Percentiles rank a stretch among this genome's conserved stretches.
Evolutionary conservation across 1,284 basidiomycete species (phyloP).

Genomic region (Marasmius tenuissimus): DNA sequence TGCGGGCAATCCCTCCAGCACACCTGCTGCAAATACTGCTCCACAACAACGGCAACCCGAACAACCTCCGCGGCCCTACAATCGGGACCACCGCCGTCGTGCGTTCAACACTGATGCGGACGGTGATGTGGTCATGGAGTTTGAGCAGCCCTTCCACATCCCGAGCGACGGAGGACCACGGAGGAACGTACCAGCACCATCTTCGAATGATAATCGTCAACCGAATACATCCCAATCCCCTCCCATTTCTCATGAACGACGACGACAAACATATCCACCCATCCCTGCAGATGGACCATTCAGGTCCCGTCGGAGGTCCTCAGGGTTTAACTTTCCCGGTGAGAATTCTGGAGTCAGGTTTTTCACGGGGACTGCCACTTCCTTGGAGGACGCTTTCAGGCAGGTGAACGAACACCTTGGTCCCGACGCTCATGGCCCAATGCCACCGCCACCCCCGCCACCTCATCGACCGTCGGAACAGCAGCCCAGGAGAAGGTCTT

Average conservation of each 20-base stretch:
- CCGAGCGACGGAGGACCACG: not conserved
- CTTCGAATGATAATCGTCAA: not conserved
- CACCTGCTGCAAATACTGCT: not conserved
- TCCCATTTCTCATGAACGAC: too few species aligned
- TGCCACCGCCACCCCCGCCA: not conserved
- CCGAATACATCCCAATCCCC: not conserved
- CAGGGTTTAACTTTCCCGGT: not conserved
- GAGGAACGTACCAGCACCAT: not conserved
- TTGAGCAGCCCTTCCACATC: not conserved
- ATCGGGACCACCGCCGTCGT: not conserved
- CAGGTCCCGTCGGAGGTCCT: not conserved
- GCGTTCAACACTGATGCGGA: not conserved
- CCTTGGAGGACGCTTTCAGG: constrained; percentile 3
- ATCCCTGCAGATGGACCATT: not conserved
- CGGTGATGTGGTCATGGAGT: constrained; percentile 1
- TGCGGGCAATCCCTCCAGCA: not conserved
- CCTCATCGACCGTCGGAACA: not conserved
- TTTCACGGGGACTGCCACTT: not conserved
- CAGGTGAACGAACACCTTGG: not conserved
- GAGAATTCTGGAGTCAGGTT: not conserved
- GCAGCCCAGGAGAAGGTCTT: not conserved
- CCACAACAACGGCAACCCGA: not conserved
- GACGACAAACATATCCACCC: too few species aligned
- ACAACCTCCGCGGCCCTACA: too few species aligned
- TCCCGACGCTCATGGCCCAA: not conserved